Evolutionary conservation across 768 basidiomycete genomes (phyloP).

Genomic region (Epithele typhae): DNA sequence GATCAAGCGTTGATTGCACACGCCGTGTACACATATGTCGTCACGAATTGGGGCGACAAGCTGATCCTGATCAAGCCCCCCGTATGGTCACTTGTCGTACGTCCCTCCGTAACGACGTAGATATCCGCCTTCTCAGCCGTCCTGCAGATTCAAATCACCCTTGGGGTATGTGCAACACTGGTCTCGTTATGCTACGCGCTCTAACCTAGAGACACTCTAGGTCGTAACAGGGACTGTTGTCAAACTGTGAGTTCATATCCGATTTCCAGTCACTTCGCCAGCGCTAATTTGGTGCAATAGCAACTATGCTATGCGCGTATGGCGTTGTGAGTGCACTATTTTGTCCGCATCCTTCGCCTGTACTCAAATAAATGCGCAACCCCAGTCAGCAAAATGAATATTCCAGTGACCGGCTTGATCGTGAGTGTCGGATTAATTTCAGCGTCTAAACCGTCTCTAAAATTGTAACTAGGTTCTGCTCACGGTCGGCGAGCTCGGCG

Average conservation of each 20-base stretch:
- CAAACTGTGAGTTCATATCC: slow-evolving; percentile 39
- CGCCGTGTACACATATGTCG: slow-evolving; percentile 47
- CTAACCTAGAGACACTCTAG: slow-evolving; percentile 25
- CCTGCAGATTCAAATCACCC: slow-evolving; percentile 22
- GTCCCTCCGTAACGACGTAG: not conserved
- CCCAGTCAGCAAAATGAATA: slow-evolving; percentile 53
- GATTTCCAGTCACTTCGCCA: too few relatives aligned
- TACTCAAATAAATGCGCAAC: slow-evolving; percentile 4
- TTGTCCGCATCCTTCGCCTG: not conserved
- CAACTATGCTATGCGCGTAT: slow-evolving; percentile 59
- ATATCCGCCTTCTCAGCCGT: not conserved
- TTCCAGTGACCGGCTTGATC: slow-evolving; percentile 40
- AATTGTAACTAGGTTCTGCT: slow-evolving; percentile 36
- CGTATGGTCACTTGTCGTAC: slow-evolving; percentile 22
- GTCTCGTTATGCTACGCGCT: not conserved
- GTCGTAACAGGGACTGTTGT: slow-evolving; percentile 53
- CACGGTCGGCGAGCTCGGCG: slow-evolving; percentile 40
- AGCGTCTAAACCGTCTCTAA: too few relatives aligned
- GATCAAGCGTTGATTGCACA: slow-evolving; percentile 52
- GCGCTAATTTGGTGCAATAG: not conserved
- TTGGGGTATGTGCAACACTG: slow-evolving; percentile 15
- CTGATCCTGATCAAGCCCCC: slow-evolving; percentile 16
- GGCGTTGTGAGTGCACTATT: slow-evolving; percentile 47
- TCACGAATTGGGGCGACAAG: slow-evolving; percentile 30
- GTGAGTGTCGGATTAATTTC: slow-evolving; percentile 29